Percentiles rank a stretch among this genome's conserved stretches.
Conservation (phyloP, 2,329 filamentous ascomycete genomes). For the Trichothecium roseum region DNA sequence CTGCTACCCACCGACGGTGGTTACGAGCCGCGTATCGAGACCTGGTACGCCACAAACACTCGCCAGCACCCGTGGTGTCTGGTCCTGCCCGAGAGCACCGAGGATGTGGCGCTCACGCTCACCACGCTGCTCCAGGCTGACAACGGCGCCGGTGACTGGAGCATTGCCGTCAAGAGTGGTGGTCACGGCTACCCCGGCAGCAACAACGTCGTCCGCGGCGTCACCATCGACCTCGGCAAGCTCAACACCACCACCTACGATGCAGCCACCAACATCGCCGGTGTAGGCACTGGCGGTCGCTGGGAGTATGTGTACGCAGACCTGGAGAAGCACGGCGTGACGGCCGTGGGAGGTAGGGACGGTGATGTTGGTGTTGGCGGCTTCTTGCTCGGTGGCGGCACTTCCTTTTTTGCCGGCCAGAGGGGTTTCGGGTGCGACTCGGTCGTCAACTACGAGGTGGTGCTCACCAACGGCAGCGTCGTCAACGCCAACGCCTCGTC, state of each 20-base stretch:
- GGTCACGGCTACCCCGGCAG: constrained; percentile 32
- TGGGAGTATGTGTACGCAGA: constrained; percentile 8
- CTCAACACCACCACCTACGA: constrained; percentile 9
- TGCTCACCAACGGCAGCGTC: constrained; percentile 33
- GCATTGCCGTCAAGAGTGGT: constrained; percentile 38
- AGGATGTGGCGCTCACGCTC: constrained; percentile 13
- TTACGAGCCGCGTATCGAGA: neutral
- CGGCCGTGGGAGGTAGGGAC: constrained; percentile 32
- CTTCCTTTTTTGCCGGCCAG: constrained; percentile 15
- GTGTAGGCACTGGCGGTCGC: constrained; percentile 4
- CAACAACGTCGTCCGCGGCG: constrained; percentile 30
- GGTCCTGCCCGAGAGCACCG: constrained; percentile 10
- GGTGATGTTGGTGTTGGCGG: constrained; percentile 19
- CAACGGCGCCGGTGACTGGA: constrained; percentile 14
- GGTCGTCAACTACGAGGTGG: constrained; percentile 33
- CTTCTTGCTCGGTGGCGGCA: constrained; percentile 16
- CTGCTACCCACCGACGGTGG: neutral
- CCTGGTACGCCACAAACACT: neutral
- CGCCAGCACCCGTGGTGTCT: constrained; percentile 13
- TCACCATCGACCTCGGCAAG: constrained; percentile 31
- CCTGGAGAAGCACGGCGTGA: constrained; percentile 19
- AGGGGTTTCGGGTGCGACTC: constrained; percentile 38
- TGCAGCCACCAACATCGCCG: constrained; percentile 4
- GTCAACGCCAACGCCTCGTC: constrained; percentile 23
- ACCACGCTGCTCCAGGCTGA: constrained; percentile 6